These are phyloP conservation scores for Taphrina flavorubra DNA, from an alignment of 1,139 yeast genomes.

Conservation along the genomic window DNA sequence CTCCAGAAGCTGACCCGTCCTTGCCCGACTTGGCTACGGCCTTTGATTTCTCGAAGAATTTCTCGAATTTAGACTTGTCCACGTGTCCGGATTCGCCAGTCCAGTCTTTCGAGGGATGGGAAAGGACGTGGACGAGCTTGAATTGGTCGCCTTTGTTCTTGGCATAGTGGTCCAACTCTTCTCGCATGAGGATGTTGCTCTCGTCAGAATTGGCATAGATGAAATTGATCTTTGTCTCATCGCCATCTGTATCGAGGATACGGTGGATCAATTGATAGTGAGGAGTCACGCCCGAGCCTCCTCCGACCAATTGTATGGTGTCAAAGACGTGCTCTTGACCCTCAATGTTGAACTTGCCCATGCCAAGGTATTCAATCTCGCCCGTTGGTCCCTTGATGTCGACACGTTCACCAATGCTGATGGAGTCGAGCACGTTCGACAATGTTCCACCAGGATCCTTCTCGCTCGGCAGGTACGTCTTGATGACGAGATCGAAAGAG, in stretches of 20 bases:
- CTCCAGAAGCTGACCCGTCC: not conserved
- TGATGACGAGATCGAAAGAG: conserved; percentile 34
- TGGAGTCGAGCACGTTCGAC: conserved; percentile 67
- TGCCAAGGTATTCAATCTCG: conserved; percentile 85
- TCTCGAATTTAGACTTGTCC: conserved; percentile 12
- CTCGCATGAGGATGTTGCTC: conserved; percentile 75
- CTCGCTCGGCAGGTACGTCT: conserved; percentile 47
- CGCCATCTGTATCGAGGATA: conserved; percentile 71
- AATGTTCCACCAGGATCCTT: conserved; percentile 67
- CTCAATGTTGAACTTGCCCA: conserved; percentile 51
- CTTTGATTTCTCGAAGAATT: not conserved
- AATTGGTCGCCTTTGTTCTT: conserved; percentile 52
- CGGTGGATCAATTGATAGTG: conserved; percentile 75
- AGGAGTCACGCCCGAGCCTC: conserved; percentile 84
- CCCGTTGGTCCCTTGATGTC: conserved; percentile 64
- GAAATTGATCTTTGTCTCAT: conserved; percentile 80
- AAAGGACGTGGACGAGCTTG: conserved; percentile 42
- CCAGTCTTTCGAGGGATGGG: conserved; percentile 36
- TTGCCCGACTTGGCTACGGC: not conserved
- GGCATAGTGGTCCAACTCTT: conserved; percentile 73
- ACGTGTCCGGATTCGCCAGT: conserved; percentile 42
- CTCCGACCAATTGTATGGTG: conserved; percentile 75
- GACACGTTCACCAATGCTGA: conserved; percentile 49
- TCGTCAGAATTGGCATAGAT: conserved; percentile 79
- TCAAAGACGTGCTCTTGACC: conserved; percentile 61